Evolutionary conservation across 2,329 filamentous ascomycete species (phyloP).

Genomic region (Paecilomyces formosus): DNA sequence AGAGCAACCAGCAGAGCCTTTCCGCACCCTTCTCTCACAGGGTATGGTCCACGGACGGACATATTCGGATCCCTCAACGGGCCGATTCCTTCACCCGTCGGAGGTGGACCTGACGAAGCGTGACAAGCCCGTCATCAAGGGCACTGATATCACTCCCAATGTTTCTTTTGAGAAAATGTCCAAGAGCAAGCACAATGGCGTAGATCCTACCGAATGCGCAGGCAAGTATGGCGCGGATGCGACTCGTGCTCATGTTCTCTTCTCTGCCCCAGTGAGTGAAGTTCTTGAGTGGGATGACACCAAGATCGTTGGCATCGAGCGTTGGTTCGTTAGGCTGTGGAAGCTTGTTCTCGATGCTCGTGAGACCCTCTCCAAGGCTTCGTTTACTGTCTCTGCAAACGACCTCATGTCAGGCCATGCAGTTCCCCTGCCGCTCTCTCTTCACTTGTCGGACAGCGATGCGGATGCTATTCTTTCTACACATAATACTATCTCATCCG

Average conservation of each 20-base stretch:
- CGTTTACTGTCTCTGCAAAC: conserved; percentile 14
- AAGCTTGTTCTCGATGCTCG: conserved; percentile 44
- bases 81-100: conserved; percentile 67
- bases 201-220: conserved; percentile 70
- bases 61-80: conserved; percentile 64
- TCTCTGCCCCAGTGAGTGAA: conserved; percentile 77
- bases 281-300: conserved; percentile 81
- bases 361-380: conserved; percentile 14
- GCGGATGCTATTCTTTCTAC: conserved; percentile 54
- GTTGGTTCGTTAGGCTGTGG: conserved; percentile 67
- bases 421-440: conserved; percentile 19
- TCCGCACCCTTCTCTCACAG: conserved; percentile 74
- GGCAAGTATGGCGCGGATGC: conserved; percentile 72
- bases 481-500: conserved; percentile 59
- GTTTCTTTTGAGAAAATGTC: conserved; percentile 87
- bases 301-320: conserved; percentile 72
- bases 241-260: conserved; percentile 78
- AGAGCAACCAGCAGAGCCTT: conserved; percentile 58
- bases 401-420: conserved; percentile 16
- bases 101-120: conserved; percentile 61
- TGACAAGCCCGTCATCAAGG: conserved; percentile 52
- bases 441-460: conserved; percentile 27
- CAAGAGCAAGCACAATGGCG: conserved; percentile 88
- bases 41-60: conserved; percentile 92
- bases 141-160: conserved; percentile 51